phyloP scores from a whole-genome alignment of 148 eudicot species.

The Pouteria glomerata region DNA sequence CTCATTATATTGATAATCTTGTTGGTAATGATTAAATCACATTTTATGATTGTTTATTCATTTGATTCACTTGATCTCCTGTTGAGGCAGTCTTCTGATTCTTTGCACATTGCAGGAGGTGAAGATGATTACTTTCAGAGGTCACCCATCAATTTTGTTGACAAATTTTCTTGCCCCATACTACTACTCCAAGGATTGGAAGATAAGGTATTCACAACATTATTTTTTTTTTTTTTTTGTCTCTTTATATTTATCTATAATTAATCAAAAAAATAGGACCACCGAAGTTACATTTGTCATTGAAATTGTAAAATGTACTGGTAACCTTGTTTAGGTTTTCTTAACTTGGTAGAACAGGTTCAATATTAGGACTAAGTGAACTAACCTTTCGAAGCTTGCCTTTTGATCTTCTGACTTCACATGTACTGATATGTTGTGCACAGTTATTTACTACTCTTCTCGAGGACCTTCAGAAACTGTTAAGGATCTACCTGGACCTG shows the following conservation, averaged over 20 bases:
- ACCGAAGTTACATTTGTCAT: no score
- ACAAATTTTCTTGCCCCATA: constrained; percentile 81
- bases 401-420: no score
- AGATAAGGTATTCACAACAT: constrained; percentile 52
- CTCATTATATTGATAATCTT: constrained; percentile 68
- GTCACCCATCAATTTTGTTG: constrained; percentile 81
- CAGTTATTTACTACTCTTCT: no score
- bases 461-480: no score
- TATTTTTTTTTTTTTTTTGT: no score
- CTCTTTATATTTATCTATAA: no score
- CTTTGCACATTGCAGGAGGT: constrained; percentile 45
- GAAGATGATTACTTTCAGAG: constrained; percentile 62
- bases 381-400: no score
- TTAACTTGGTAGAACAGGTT: no score
- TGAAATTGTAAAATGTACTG: neutral
- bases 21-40: constrained; percentile 48
- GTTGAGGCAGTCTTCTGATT: neutral
- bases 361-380: no score
- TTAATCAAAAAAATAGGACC: no score
- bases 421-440: no score
- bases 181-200: constrained; percentile 88
- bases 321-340: neutral
- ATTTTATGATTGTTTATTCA: neutral
- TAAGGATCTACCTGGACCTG: no score
- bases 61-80: neutral